Evolutionary conservation across 2,329 filamentous ascomycete species (phyloP), one percentile per base, ranked within the genome.

Genomic region (Thelonectria rubi): DNA sequence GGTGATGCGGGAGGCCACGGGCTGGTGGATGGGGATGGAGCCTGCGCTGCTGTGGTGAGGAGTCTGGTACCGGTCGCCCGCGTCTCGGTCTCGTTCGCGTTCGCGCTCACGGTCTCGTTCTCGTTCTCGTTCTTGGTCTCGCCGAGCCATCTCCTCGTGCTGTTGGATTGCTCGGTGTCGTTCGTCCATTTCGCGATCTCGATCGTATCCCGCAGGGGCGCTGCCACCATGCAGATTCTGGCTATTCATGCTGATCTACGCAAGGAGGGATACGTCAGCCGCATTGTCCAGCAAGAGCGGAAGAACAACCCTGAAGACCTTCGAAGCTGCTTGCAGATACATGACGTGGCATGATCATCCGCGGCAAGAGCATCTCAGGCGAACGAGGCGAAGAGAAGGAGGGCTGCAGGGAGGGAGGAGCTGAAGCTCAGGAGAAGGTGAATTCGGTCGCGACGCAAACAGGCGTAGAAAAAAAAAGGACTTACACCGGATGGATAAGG

Each of bases 21-120:
- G 94, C 77, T 98, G 94, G 78, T 98, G 94, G 70, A 98, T 90
- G 56, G 94, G 93, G 56, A 97, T 92, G 3, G 94, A 93, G 59
- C 91, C 92, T 40, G 92, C 89, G 73, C 92, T 94, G 78, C 91
- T 95, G 76, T 97, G 94, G 73, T 95, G 93, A 63, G 76, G 75
- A 24, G 90, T 85, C 69, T 89, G 90, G 72, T 88, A 89, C 53
- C 87, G 85, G 45, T 90, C 88, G 74, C 86, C 83, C 61, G 86
- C 81, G 66, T 92, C 89, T 74, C 89, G 84, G 67, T 91, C 88
- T 69, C 88, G 76, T 56, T 78, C 75, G 65, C 75, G 73, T 60
- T 78, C 76, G 58, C 74, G 73, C 63, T 92, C 89, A 73, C 89
- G 84, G 67, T 92, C 88, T 64, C 88, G 84, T 64, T 88, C 79